A percentile compares a stretch with the other conserved stretches of the same genome.
Conservation (phyloP, 768 basidiomycete genomes). For the Fistulinella prunicolor region DNA sequence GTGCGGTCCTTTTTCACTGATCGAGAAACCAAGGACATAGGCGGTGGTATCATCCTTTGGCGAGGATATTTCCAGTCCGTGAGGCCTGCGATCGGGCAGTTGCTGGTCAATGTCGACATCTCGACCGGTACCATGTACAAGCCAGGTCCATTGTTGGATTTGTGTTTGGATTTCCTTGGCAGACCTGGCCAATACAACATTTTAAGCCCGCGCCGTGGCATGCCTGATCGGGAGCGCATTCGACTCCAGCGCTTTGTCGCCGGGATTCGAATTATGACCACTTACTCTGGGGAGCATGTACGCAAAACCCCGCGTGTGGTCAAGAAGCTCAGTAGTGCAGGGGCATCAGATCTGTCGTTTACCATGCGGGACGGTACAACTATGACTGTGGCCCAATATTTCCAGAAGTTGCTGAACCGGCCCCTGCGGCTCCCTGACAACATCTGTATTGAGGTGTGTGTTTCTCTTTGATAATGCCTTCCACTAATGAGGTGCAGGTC, state of each 20-base stretch:
- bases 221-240: constrained; percentile 52
- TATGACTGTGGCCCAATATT: constrained; percentile 63
- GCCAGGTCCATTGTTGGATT: constrained; percentile 52
- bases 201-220: constrained; percentile 38
- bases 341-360: constrained; percentile 56
- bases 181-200: constrained; percentile 28
- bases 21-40: constrained; percentile 50
- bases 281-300: constrained; percentile 35
- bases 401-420: constrained; percentile 48
- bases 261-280: constrained; percentile 49
- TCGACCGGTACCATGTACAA: constrained; percentile 76
- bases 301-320: constrained; percentile 53
- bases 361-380: constrained; percentile 51
- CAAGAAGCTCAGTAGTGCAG: constrained; percentile 52
- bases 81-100: constrained; percentile 58
- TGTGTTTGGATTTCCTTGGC: constrained; percentile 57
- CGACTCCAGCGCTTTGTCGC: constrained; percentile 54
- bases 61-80: constrained; percentile 81
- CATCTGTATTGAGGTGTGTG: constrained; percentile 63
- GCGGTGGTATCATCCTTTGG: constrained; percentile 67
- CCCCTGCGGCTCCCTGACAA: constrained; percentile 59
- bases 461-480: constrained; percentile 9
- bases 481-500: constrained; percentile 41
- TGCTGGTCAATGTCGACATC: constrained; percentile 77
- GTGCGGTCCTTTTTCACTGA: constrained; percentile 72